Percentiles rank a stretch among this genome's conserved stretches.
These are phyloP conservation scores for Dendrobium catenatum DNA, from an alignment of 106 monocot genomes.

Conservation along the genomic window DNA sequence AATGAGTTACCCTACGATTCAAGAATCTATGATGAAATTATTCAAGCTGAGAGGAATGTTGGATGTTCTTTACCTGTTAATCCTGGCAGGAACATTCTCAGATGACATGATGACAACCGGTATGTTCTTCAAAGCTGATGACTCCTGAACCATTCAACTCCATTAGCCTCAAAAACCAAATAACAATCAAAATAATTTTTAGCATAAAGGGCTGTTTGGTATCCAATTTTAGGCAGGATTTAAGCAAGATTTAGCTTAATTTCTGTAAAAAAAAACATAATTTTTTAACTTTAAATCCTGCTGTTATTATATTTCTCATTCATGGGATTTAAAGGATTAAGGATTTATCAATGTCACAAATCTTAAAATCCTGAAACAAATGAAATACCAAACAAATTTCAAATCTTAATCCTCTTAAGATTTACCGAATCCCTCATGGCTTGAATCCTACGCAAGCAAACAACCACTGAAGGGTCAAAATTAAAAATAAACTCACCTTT, in stretches of 20 bases:
- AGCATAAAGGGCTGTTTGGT: too few relatives aligned
- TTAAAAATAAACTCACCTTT: slow-evolving; percentile 18
- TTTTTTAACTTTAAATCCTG: too few relatives aligned
- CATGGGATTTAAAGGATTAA: too few relatives aligned
- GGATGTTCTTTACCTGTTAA: slow-evolving; percentile 27
- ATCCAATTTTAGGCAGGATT: too few relatives aligned
- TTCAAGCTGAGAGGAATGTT: not conserved
- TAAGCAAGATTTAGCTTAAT: too few relatives aligned
- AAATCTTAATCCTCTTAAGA: too few relatives aligned
- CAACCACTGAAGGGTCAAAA: too few relatives aligned
- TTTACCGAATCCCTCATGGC: not conserved
- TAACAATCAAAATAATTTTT: not conserved
- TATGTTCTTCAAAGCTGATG: slow-evolving; percentile 39
- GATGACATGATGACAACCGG: slow-evolving; percentile 64
- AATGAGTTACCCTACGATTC: not conserved
- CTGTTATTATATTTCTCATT: too few relatives aligned
- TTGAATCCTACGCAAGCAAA: not conserved
- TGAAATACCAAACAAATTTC: too few relatives aligned
- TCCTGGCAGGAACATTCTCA: slow-evolving; percentile 49
- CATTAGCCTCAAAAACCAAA: not conserved
- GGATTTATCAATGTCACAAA: too few relatives aligned
- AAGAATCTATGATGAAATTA: not conserved
- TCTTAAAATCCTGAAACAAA: not conserved
- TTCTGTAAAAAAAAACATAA: too few relatives aligned
- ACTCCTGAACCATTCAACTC: slow-evolving; percentile 18